These are phyloP conservation scores for Nidularia sp. DNA, from an alignment of 768 basidiomycete species.

Conservation along the genomic window DNA sequence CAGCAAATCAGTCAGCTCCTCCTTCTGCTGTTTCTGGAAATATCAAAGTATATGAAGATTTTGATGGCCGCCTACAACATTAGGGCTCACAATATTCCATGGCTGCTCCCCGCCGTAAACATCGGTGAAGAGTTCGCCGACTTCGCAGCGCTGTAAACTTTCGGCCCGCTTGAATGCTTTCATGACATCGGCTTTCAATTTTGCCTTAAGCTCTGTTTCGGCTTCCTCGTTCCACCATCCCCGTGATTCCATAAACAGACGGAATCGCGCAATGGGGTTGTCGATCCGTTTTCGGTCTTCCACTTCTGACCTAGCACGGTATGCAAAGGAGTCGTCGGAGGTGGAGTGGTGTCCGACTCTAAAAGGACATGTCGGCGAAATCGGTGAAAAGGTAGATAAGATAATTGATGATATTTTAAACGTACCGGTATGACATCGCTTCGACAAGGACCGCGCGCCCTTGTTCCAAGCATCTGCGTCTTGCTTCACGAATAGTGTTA, in stretches of 20 bases:
- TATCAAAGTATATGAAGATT: slow-evolving; percentile 1
- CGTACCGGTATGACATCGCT: slow-evolving; percentile 86
- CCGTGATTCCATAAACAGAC: slow-evolving; percentile 76
- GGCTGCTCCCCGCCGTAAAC: slow-evolving; percentile 84
- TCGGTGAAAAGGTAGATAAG: neutral
- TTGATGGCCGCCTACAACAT: slow-evolving; percentile 1
- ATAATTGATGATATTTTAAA: neutral
- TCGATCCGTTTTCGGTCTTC: slow-evolving; percentile 90
- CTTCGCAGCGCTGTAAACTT: slow-evolving; percentile 55
- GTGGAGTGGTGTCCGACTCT: slow-evolving; percentile 94
- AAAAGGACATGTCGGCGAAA: neutral
- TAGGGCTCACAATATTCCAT: slow-evolving; percentile 68
- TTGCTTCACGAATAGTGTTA: slow-evolving; percentile 65
- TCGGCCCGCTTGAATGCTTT: slow-evolving; percentile 78
- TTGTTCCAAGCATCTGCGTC: slow-evolving; percentile 67
- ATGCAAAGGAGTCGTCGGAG: slow-evolving; percentile 94
- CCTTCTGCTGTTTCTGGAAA: slow-evolving; percentile 73
- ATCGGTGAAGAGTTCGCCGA: slow-evolving; percentile 83
- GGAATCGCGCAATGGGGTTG: slow-evolving; percentile 82
- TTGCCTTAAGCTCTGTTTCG: slow-evolving; percentile 67
- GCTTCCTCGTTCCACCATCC: slow-evolving; percentile 82
- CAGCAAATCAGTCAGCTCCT: slow-evolving; percentile 68
- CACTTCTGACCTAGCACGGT: slow-evolving; percentile 84
- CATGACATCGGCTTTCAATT: slow-evolving; percentile 72
- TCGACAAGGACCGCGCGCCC: slow-evolving; percentile 82